These are phyloP conservation scores for Nigrospora oryzae DNA, from an alignment of 2,329 filamentous ascomycete species.

Conservation along the genomic window DNA sequence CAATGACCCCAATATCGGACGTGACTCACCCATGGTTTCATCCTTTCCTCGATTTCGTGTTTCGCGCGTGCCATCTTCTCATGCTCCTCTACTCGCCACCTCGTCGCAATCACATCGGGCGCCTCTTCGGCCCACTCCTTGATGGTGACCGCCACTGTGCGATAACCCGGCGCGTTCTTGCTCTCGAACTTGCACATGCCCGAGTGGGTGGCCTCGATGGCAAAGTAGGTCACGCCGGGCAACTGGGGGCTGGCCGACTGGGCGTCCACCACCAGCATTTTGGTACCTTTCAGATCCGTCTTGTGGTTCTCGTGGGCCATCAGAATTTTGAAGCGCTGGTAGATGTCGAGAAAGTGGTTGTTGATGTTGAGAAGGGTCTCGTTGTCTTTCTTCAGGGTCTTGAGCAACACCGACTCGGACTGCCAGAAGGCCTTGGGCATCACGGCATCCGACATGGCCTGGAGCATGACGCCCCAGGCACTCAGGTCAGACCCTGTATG, in stretches of 20 bases:
- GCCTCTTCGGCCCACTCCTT: conserved; percentile 45
- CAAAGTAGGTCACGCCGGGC: conserved; percentile 62
- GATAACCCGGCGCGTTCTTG: conserved; percentile 56
- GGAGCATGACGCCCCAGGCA: conserved; percentile 58
- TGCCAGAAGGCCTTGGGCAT: conserved; percentile 60
- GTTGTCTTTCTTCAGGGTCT: conserved; percentile 64
- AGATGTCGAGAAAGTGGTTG: conserved; percentile 62
- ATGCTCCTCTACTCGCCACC: conserved; percentile 54
- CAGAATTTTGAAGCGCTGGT: conserved; percentile 62
- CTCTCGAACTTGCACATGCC: conserved; percentile 37
- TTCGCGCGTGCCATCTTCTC: conserved; percentile 35
- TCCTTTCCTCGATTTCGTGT: conserved; percentile 36
- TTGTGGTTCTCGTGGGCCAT: conserved; percentile 71
- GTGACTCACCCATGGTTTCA: conserved; percentile 27
- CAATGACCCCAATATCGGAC: neutral
- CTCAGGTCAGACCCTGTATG: conserved; percentile 63
- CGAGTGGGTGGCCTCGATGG: conserved; percentile 38
- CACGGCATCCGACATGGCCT: conserved; percentile 58
- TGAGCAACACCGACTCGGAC: conserved; percentile 58
- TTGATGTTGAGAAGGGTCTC: conserved; percentile 70
- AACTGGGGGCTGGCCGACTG: conserved; percentile 61
- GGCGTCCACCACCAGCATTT: conserved; percentile 58
- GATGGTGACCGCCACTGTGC: conserved; percentile 38
- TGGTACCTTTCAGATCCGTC: conserved; percentile 58
- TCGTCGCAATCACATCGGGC: conserved; percentile 40